These are phyloP conservation scores for Phytophthora melonis DNA, from an alignment of 352 stramenopile genomes.

Conservation along the genomic window DNA sequence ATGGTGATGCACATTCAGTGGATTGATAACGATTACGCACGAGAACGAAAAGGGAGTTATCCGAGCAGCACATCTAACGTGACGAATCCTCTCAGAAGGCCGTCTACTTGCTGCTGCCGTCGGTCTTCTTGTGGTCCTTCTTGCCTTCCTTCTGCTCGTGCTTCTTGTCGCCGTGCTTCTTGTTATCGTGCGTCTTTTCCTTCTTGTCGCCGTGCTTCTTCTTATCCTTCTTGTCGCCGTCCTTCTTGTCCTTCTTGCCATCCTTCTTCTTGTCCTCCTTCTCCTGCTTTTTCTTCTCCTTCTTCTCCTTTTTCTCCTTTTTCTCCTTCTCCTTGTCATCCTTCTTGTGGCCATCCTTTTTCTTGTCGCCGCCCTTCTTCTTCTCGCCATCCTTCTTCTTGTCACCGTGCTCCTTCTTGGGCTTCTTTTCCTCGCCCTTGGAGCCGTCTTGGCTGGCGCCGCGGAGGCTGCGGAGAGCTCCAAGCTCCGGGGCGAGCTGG, in stretches of 20 bases:
- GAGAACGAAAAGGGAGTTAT: background rate
- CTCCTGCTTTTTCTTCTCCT: background rate
- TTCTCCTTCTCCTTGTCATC: slow-evolving; percentile 2
- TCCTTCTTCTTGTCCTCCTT: background rate
- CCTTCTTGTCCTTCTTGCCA: background rate
- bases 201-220: background rate
- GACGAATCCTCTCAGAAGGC: background rate
- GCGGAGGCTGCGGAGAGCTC: slow-evolving; percentile 10
- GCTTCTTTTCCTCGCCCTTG: slow-evolving; percentile 10
- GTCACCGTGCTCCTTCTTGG: slow-evolving; percentile 2
- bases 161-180: background rate
- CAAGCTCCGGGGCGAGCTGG: slow-evolving; percentile 11
- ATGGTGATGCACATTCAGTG: background rate
- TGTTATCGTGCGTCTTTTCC: background rate
- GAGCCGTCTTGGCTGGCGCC: slow-evolving; percentile 7
- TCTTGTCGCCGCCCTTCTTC: background rate
- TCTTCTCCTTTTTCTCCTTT: background rate
- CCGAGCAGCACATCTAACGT: background rate
- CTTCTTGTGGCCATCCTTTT: slow-evolving; percentile 1
- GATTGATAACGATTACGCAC: background rate
- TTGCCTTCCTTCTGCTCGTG: background rate
- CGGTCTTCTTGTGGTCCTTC: background rate
- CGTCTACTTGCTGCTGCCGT: background rate
- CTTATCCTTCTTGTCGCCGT: background rate
- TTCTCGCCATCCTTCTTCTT: slow-evolving; percentile 13